Evolutionary conservation across 768 basidiomycete genomes (phyloP).

Genomic region (Leccinum uliginosum): DNA sequence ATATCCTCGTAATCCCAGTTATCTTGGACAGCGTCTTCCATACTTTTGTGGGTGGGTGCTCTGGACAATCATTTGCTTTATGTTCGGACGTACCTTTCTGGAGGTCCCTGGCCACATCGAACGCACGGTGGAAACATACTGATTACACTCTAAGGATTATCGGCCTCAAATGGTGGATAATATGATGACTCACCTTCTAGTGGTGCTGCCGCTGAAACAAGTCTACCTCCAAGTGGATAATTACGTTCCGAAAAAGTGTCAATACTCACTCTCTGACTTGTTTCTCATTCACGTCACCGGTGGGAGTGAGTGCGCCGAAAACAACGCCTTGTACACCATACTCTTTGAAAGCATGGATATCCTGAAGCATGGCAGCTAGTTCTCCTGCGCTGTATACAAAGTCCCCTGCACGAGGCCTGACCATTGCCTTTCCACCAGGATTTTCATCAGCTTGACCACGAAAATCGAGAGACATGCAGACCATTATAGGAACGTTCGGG

Average conservation of each 20-base stretch:
- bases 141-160: neutral
- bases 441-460: neutral
- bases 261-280: constrained; percentile 43
- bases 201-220: constrained; percentile 55
- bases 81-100: constrained; percentile 41
- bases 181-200: constrained; percentile 48
- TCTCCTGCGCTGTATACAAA: constrained; percentile 70
- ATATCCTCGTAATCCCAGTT: constrained; percentile 64
- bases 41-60: constrained; percentile 14
- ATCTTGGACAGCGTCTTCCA: constrained; percentile 48
- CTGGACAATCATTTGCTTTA: neutral
- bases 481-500: constrained; percentile 64
- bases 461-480: constrained; percentile 35
- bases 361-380: constrained; percentile 68
- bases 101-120: constrained; percentile 64
- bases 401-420: constrained; percentile 75
- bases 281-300: constrained; percentile 57
- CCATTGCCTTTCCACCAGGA: constrained; percentile 54
- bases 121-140: constrained; percentile 80
- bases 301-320: constrained; percentile 53
- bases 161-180: neutral
- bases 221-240: constrained; percentile 30
- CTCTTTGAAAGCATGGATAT: constrained; percentile 58
- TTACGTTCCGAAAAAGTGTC: neutral
- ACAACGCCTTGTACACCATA: constrained; percentile 62